A percentile compares a stretch with the other conserved stretches of the same genome.
Conservation (phyloP, 768 basidiomycete genomes). For the Russula brevipes region DNA sequence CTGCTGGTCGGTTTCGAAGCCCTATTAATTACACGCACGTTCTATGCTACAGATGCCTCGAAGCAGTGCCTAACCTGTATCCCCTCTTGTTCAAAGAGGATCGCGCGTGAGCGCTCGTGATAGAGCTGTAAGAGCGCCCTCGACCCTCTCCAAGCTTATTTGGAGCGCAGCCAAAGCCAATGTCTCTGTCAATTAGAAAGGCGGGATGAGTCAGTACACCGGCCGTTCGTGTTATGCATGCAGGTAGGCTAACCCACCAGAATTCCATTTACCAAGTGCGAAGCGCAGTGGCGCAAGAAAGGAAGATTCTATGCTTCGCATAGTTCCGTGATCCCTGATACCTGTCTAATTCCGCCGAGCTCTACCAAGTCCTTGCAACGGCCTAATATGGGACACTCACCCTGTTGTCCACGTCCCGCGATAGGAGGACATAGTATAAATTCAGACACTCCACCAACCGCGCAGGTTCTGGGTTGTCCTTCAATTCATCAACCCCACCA, state of each 20-base stretch:
- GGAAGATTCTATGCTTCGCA: constrained; percentile 10
- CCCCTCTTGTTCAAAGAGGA: no score
- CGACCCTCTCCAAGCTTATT: constrained; percentile 24
- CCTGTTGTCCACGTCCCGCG: constrained; percentile 52
- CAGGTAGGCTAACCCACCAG: not conserved
- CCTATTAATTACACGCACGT: not conserved
- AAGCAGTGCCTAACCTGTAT: not conserved
- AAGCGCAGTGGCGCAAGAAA: constrained; percentile 19
- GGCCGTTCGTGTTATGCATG: constrained; percentile 8
- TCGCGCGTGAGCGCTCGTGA: not conserved
- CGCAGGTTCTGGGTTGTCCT: constrained; percentile 53
- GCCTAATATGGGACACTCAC: constrained; percentile 34
- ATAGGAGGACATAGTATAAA: constrained; percentile 61
- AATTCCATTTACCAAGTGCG: constrained; percentile 7
- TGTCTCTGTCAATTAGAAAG: constrained; percentile 25
- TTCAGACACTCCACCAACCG: constrained; percentile 62
- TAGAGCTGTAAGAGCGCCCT: constrained; percentile 17
- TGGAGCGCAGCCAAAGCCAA: constrained; percentile 23
- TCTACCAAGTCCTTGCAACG: not conserved
- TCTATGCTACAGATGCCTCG: not conserved
- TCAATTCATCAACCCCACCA: constrained; percentile 33
- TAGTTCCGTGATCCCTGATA: constrained; percentile 26
- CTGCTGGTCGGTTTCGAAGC: not conserved
- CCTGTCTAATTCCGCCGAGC: constrained; percentile 29
- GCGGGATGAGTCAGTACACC: not conserved